Evolutionary conservation across 108 stramenopile genomes (phyloP).

Genomic region (Hondaea fermentalgiana): DNA sequence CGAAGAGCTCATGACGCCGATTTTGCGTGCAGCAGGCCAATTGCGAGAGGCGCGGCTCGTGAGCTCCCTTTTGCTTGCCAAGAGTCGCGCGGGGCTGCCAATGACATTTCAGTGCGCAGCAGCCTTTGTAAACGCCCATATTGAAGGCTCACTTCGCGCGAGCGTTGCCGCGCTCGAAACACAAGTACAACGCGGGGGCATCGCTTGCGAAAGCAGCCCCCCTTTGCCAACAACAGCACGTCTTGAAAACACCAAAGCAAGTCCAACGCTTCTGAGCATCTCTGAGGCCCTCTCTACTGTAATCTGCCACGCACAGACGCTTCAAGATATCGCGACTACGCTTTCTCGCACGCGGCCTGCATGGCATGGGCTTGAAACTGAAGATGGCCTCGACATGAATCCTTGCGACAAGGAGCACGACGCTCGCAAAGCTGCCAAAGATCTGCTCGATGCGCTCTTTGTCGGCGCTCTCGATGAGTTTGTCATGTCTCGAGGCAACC

Average conservation of each 20-base stretch:
- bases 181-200: not conserved
- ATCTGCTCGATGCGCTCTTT: not conserved
- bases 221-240: too few species aligned
- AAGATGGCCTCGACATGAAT: not conserved
- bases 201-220: not conserved
- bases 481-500: too few species aligned
- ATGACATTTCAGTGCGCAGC: not conserved
- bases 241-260: not conserved
- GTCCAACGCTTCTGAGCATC: not conserved
- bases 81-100: not conserved
- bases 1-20: not conserved
- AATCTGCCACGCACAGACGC: not conserved
- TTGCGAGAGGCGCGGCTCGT: not conserved
- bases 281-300: not conserved
- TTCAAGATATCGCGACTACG: not conserved
- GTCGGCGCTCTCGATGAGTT: not conserved
- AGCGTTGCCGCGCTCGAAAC: not conserved
- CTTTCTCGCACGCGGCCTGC: not conserved
- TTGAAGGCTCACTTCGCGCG: not conserved
- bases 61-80: not conserved
- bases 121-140: not conserved
- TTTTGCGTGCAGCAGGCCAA: not conserved
- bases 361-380: not conserved
- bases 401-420: not conserved
- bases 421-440: not conserved